Percentiles rank a stretch among this genome's conserved stretches.
Conservation (phyloP, 1,284 basidiomycete species). For the Malassezia brasiliensis region DNA sequence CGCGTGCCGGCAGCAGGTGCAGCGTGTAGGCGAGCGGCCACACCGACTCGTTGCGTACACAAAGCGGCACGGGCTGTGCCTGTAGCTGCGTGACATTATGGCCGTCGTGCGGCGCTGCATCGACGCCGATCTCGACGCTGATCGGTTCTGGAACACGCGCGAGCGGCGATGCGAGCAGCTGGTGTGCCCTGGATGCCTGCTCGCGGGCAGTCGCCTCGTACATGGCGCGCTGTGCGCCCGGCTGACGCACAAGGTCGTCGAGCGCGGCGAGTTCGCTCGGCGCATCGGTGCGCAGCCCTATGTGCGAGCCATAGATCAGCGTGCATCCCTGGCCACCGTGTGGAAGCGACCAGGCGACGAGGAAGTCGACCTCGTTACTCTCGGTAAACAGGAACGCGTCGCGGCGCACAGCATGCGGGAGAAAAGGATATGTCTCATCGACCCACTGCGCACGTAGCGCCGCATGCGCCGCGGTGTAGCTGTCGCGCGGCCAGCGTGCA, state of each 20-base stretch:
- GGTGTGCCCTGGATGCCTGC: slow-evolving; percentile 19
- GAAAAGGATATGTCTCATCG: background rate
- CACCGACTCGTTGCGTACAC: slow-evolving; percentile 7
- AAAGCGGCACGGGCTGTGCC: background rate
- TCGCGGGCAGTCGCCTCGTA: slow-evolving; percentile 33
- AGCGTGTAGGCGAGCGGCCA: slow-evolving; percentile 7
- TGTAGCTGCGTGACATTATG: background rate
- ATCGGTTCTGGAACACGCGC: background rate
- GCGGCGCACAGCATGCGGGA: background rate
- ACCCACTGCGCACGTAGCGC: background rate
- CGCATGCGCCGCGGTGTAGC: background rate
- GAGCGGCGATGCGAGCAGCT: slow-evolving; percentile 21
- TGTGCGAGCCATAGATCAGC: slow-evolving; percentile 2
- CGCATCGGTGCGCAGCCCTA: slow-evolving; percentile 6
- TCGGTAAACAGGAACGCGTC: background rate
- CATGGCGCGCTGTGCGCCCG: slow-evolving; percentile 9
- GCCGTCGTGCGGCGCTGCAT: background rate
- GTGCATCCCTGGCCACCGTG: background rate
- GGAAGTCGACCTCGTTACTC: slow-evolving; percentile 7
- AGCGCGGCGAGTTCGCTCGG: background rate
- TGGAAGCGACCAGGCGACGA: slow-evolving; percentile 2
- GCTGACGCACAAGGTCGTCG: background rate
- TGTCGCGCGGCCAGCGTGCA: background rate
- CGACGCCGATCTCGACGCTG: background rate
- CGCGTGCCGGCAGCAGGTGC: background rate